Conservation (phyloP, 352 stramenopile genomes). For the Phytophthora multivora region DNA sequence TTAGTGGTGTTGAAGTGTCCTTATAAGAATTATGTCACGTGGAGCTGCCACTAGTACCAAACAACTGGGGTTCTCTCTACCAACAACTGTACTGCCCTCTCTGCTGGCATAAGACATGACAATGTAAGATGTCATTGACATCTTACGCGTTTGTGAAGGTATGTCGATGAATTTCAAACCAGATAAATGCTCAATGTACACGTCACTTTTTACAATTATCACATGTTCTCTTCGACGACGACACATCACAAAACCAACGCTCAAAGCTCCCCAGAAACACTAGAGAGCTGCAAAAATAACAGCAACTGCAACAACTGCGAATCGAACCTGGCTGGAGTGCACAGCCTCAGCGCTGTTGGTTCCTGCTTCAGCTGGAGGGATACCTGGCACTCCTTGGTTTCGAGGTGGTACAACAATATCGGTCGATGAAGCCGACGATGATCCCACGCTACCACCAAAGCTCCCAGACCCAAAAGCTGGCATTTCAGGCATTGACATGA, state of each 20-base stretch:
- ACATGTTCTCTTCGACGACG: neutral
- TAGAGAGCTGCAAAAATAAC: neutral
- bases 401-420: neutral
- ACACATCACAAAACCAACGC: neutral
- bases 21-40: too few species aligned
- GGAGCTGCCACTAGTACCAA: neutral
- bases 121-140: too few species aligned
- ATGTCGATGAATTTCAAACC: too few species aligned
- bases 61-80: conserved; percentile 15
- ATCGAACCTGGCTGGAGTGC: neutral
- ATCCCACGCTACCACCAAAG: neutral
- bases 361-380: conserved; percentile 7
- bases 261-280: neutral
- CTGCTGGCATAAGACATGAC: neutral
- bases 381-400: conserved; percentile 1
- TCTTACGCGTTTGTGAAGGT: too few species aligned
- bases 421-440: conserved; percentile 5
- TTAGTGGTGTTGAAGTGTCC: too few species aligned
- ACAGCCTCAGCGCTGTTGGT: conserved; percentile 2
- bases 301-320: neutral
- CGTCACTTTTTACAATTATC: neutral
- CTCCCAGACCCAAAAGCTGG: conserved; percentile 8
- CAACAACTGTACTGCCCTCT: conserved; percentile 1
- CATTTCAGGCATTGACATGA: conserved; percentile 13
- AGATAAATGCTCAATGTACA: neutral